Evolutionary conservation across 805 yeast genomes (phyloP), one percentile per base, ranked within the genome.

Genomic region (Saccharomyces kudriavzevii): DNA sequence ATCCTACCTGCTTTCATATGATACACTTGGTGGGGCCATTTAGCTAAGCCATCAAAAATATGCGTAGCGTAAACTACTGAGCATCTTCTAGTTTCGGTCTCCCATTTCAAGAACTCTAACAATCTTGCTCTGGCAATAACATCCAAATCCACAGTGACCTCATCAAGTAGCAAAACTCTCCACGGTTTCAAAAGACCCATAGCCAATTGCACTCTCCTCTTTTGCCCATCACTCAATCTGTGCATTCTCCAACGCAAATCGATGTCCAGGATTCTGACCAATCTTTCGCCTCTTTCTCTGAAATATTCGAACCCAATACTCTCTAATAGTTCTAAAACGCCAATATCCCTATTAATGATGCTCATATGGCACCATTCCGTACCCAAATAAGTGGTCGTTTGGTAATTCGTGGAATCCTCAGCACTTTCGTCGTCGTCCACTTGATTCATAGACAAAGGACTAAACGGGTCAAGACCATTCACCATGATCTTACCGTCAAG

Each of bases 331-430:
- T 86, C 81, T 20, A 84, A 76, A 9, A 94, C 97, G 0, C 96
- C 90, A 52, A 94, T 88, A 68, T 94, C 99, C 57, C 97, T 77
- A 62, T 91, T 84, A 6, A 92, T 94, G 50, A 91, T 83, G 20
- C 89, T 87, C 70, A 90, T 94, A 52, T 87, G 81, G 5, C 96
- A 96, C 99, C 99, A 94, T 65, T 94, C 99, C 0, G 98, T 94
- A 3, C 99, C 99, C 46, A 94, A 72, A 66, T 92, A 92, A 0
- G 96, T 87, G 27, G 83, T 80, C 49, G 75, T 75, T 52, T 78
- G 74, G 43, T 45, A 52, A 24, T 35, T 35, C 24, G 43, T 35
- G 49, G 79, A 73, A 56, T 77, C 76, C 10, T 43, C 51, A 26
- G 48, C 54, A 5, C 80, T 69, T 1, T 70, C 67, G 4, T 70